A percentile compares a stretch with the other conserved stretches of the same genome.
Conservation (phyloP, 2,329 filamentous ascomycete genomes). For the Diaporthe sp. region DNA sequence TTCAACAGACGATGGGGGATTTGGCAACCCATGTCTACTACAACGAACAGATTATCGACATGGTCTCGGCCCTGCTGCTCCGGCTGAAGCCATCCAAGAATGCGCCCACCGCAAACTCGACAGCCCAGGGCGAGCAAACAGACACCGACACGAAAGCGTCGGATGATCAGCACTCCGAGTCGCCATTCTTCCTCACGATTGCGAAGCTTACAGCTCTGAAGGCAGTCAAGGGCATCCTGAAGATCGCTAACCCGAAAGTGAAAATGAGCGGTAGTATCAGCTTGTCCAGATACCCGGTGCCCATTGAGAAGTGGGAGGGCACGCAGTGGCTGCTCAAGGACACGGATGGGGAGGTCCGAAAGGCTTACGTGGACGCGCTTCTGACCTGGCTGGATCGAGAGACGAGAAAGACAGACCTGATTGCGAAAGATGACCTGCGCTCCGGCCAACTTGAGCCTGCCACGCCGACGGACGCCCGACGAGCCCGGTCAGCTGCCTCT, state of each 20-base stretch:
- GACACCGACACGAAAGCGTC: constrained; percentile 53
- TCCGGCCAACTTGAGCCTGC: constrained; percentile 59
- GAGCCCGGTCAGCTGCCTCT: constrained; percentile 78
- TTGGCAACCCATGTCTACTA: constrained; percentile 97
- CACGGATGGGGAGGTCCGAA: constrained; percentile 80
- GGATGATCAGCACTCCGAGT: constrained; percentile 60
- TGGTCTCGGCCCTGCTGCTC: constrained; percentile 84
- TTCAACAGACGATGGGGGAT: constrained; percentile 89
- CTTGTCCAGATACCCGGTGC: constrained; percentile 80
- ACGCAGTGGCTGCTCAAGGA: constrained; percentile 94
- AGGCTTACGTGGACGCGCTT: constrained; percentile 87
- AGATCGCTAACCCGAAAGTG: constrained; percentile 80
- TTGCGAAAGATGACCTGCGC: constrained; percentile 33
- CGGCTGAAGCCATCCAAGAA: constrained; percentile 77
- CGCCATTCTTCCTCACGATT: constrained; percentile 64
- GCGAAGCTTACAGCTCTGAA: constrained; percentile 77
- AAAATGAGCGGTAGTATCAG: constrained; percentile 70
- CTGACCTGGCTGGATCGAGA: constrained; percentile 88
- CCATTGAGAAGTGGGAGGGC: constrained; percentile 92
- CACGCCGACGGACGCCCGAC: constrained; percentile 64
- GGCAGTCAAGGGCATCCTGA: constrained; percentile 84
- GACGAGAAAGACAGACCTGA: constrained; percentile 74
- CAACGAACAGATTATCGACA: constrained; percentile 94
- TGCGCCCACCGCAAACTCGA: constrained; percentile 55
- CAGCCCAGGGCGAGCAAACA: constrained; percentile 62